These are phyloP conservation scores for Diaporthe amygdali DNA, from an alignment of 2,329 filamentous ascomycete genomes.

Conservation along the genomic window DNA sequence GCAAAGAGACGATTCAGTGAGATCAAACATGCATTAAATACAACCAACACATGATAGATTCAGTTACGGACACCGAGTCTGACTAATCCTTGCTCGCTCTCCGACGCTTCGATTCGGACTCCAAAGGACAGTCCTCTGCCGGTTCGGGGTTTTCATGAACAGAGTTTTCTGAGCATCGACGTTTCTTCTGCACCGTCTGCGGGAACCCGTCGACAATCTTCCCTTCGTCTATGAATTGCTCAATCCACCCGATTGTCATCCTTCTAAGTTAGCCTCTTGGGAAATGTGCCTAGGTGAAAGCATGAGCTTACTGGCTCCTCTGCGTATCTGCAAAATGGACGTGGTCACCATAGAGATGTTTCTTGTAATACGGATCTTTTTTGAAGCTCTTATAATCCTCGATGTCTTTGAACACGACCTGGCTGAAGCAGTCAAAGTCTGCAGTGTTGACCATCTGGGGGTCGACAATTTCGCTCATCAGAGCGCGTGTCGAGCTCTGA, in stretches of 20 bases:
- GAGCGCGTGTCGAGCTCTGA: constrained; percentile 35
- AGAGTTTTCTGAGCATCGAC: background rate
- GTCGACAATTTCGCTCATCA: constrained; percentile 49
- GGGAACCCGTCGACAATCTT: constrained; percentile 32
- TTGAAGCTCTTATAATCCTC: constrained; percentile 55
- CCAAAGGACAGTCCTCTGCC: background rate
- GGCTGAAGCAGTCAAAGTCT: constrained; percentile 55
- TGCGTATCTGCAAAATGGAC: constrained; percentile 56
- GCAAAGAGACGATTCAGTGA: too few species aligned
- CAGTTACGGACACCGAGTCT: background rate
- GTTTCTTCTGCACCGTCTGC: background rate
- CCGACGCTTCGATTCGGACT: background rate
- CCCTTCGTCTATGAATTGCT: constrained; percentile 46
- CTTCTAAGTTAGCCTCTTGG: constrained; percentile 27
- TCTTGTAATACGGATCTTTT: constrained; percentile 52
- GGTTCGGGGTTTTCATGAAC: background rate
- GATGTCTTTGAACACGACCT: constrained; percentile 49
- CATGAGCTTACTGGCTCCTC: constrained; percentile 36
- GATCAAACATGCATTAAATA: background rate
- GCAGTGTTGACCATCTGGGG: constrained; percentile 53
- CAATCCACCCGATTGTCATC: constrained; percentile 54
- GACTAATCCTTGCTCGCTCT: background rate
- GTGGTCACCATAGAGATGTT: constrained; percentile 49
- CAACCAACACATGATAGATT: background rate
- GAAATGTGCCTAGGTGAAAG: constrained; percentile 20